Percentiles rank a stretch among this genome's conserved stretches.
Conservation (phyloP, 345 rosid species). For the Cardiospermum halicacabum region DNA sequence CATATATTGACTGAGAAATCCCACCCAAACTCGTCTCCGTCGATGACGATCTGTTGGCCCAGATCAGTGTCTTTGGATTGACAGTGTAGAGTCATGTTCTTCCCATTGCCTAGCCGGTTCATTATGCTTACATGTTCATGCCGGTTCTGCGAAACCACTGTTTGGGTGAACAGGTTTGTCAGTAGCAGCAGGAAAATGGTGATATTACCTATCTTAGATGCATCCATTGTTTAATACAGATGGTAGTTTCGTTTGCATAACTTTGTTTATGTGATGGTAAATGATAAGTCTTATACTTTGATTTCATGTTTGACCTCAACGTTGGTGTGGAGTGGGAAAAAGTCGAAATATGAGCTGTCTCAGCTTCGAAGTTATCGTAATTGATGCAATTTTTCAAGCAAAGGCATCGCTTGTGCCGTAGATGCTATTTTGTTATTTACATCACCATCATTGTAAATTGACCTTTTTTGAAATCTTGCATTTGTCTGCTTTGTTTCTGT, state of each 20-base stretch:
- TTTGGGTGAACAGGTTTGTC: slow-evolving; percentile 12
- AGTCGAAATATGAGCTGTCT: too few relatives aligned
- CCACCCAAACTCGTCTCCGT: slow-evolving; percentile 47
- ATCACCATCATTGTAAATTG: too few relatives aligned
- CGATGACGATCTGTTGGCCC: slow-evolving; percentile 34
- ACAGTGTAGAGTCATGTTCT: slow-evolving; percentile 47
- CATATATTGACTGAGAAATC: slow-evolving; percentile 31
- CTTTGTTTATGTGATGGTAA: too few relatives aligned
- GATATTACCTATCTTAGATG: not conserved
- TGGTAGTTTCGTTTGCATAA: not conserved
- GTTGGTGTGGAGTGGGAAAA: too few relatives aligned
- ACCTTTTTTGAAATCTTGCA: too few relatives aligned
- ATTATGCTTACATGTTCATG: slow-evolving; percentile 36
- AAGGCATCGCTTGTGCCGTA: too few relatives aligned
- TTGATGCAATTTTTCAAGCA: too few relatives aligned
- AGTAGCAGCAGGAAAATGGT: slow-evolving; percentile 15
- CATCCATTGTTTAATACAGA: not conserved
- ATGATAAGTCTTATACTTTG: too few relatives aligned
- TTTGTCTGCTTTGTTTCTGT: too few relatives aligned
- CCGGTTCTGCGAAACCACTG: slow-evolving; percentile 19
- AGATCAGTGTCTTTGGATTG: slow-evolving; percentile 52
- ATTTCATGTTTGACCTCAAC: too few relatives aligned
- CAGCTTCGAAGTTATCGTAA: too few relatives aligned
- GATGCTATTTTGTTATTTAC: too few relatives aligned
- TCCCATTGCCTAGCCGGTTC: slow-evolving; percentile 41